phyloP scores from a whole-genome alignment of 805 yeast species.

The Yamadazyma olivae region DNA sequence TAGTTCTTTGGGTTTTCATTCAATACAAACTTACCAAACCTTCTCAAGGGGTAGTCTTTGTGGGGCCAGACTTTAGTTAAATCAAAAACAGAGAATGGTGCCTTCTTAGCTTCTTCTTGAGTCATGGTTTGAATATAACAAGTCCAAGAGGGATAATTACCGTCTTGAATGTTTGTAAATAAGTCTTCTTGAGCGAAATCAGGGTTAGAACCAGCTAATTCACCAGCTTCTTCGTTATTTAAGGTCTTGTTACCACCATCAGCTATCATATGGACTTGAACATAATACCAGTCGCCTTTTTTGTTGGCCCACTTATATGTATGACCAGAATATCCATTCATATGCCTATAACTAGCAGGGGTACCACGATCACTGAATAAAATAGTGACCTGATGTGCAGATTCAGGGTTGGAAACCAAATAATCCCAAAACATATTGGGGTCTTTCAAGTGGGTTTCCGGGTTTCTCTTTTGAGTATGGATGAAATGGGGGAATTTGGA shows the following conservation, averaged over 20 bases:
- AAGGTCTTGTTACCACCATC: constrained; percentile 59
- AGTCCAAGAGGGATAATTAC: constrained; percentile 83
- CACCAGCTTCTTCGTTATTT: constrained; percentile 65
- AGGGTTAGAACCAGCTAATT: constrained; percentile 72
- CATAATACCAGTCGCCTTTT: constrained; percentile 74
- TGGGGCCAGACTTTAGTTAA: constrained; percentile 94
- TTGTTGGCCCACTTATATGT: constrained; percentile 76
- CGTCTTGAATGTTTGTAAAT: constrained; percentile 71
- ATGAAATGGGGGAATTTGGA: constrained; percentile 84
- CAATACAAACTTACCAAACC: constrained; percentile 74
- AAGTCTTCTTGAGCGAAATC: constrained; percentile 80
- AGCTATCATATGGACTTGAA: constrained; percentile 69
- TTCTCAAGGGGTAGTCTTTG: constrained; percentile 77
- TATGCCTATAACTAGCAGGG: constrained; percentile 68
- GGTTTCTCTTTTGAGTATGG: constrained; percentile 86
- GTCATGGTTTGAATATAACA: constrained; percentile 86
- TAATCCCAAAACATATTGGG: constrained; percentile 86
- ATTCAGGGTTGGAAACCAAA: constrained; percentile 67
- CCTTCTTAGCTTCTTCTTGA: constrained; percentile 68
- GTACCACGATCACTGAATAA: constrained; percentile 83
- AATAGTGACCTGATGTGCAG: constrained; percentile 69
- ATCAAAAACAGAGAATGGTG: constrained; percentile 82
- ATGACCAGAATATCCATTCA: constrained; percentile 86
- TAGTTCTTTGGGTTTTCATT: constrained; percentile 84
- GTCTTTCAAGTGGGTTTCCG: constrained; percentile 76